Evolutionary conservation across 257 asterid species (phyloP).

Genomic region (Salvia miltiorrhiza): DNA sequence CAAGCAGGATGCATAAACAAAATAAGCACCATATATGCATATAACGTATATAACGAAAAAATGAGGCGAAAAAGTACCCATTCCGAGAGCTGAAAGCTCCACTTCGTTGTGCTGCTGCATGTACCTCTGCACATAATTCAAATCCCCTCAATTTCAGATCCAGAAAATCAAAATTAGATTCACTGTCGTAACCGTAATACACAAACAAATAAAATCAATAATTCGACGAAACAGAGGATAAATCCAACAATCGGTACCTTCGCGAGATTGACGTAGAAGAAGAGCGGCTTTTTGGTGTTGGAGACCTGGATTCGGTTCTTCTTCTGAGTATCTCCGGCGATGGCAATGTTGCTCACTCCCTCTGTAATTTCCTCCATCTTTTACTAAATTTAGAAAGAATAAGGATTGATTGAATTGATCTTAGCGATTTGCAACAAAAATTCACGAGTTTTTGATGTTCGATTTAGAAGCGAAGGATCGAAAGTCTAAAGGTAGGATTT

Average conservation of each 20-base stretch:
- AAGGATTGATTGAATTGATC: not conserved
- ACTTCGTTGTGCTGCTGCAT: slow-evolving; percentile 70
- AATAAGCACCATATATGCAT: not conserved
- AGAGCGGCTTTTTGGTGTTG: slow-evolving; percentile 64
- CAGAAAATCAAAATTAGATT: not conserved
- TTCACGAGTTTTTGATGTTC: not conserved
- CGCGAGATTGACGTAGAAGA: slow-evolving; percentile 76
- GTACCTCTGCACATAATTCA: slow-evolving; percentile 48
- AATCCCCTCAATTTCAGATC: slow-evolving; percentile 17
- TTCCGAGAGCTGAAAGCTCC: slow-evolving; percentile 70
- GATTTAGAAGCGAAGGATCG: not conserved
- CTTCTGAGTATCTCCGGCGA: slow-evolving; percentile 39
- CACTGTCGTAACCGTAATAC: not conserved
- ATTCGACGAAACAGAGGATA: not conserved
- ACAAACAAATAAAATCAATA: not conserved
- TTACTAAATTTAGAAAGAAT: not conserved
- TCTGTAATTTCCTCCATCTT: slow-evolving; percentile 58
- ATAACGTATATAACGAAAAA: not conserved
- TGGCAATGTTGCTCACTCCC: slow-evolving; percentile 48
- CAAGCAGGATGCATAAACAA: not conserved
- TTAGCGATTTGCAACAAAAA: not conserved
- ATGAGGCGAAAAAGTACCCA: slow-evolving; percentile 37
- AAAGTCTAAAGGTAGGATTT: not conserved
- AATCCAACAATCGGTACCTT: slow-evolving; percentile 37
- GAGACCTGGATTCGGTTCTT: slow-evolving; percentile 79